A percentile compares a stretch with the other conserved stretches of the same genome.
Conservation (phyloP, 495 filamentous ascomycete genomes). For the Astrothelium subdiscretum region DNA sequence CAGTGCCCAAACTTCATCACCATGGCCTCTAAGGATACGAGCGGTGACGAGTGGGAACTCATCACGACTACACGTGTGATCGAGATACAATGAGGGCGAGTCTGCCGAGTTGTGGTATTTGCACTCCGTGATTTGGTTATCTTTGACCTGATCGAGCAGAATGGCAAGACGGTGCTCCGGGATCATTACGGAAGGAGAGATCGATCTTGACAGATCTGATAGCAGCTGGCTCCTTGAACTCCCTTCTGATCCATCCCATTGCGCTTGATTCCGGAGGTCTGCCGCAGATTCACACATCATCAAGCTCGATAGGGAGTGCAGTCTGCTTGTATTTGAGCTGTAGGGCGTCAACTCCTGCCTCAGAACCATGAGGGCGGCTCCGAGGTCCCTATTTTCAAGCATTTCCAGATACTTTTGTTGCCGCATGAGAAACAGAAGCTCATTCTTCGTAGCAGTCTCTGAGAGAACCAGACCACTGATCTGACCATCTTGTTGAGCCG, state of each 20-base stretch:
- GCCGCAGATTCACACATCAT: conserved; percentile 78
- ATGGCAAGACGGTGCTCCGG: conserved; percentile 83
- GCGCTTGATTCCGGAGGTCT: conserved; percentile 66
- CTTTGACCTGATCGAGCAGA: conserved; percentile 72
- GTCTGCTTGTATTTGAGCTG: conserved; percentile 58
- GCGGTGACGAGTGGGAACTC: conserved; percentile 63
- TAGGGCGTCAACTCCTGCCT: conserved; percentile 81
- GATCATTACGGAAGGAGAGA: conserved; percentile 97
- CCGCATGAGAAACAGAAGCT: conserved; percentile 68
- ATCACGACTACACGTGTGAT: conserved; percentile 71
- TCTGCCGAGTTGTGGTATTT: conserved; percentile 76
- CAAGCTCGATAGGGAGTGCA: conserved; percentile 79
- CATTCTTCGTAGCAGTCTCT: conserved; percentile 44
- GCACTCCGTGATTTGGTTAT: conserved; percentile 69
- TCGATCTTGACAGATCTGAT: conserved; percentile 75
- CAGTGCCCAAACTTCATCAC: conserved; percentile 82
- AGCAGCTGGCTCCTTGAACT: conserved; percentile 65
- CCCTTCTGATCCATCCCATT: conserved; percentile 79
- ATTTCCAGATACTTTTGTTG: conserved; percentile 94
- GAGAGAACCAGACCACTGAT: conserved; percentile 36
- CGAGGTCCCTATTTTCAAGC: conserved; percentile 63
- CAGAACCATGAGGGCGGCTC: conserved; percentile 65
- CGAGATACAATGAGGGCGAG: conserved; percentile 74
- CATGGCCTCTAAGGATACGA: conserved; percentile 59
- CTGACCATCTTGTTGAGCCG: background rate